Evolutionary conservation across 805 yeast species (phyloP).

Genomic region (Ogataea pini): DNA sequence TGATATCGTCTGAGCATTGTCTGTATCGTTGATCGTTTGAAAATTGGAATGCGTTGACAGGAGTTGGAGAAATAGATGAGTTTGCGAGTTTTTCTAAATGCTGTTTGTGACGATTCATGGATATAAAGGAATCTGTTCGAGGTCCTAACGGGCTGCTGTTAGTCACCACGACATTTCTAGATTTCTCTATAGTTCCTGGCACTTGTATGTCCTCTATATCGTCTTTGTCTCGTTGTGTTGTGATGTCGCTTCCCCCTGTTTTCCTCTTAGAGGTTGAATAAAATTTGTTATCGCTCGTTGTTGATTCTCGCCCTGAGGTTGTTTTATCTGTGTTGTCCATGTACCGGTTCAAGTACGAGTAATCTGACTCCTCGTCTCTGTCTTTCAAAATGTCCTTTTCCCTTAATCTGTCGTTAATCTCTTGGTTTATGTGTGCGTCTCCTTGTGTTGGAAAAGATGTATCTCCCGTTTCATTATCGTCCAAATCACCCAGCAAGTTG

Average conservation of each 20-base stretch:
- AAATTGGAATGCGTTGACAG: background rate
- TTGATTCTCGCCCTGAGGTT: background rate
- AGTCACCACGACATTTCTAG: conserved; percentile 7
- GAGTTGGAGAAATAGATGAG: background rate
- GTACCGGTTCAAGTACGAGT: conserved; percentile 12
- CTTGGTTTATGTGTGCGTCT: conserved; percentile 24
- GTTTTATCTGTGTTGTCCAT: conserved; percentile 1
- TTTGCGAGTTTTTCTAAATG: conserved; percentile 8
- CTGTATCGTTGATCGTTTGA: background rate
- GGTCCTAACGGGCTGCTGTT: conserved; percentile 17
- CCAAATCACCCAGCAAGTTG: conserved; percentile 11
- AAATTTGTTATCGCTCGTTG: background rate
- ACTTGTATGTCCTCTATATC: conserved; percentile 22
- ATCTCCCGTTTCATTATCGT: conserved; percentile 10
- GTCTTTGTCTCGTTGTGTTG: background rate
- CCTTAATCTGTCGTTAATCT: conserved; percentile 19
- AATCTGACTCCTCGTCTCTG: conserved; percentile 10
- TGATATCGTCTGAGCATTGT: conserved; percentile 16
- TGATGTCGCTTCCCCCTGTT: background rate
- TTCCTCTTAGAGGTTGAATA: conserved; percentile 1
- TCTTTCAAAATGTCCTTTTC: conserved; percentile 13
- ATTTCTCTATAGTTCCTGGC: conserved; percentile 26
- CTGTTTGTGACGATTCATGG: conserved; percentile 7
- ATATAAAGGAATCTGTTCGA: background rate
- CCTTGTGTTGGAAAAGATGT: conserved; percentile 23